Evolutionary conservation across 2,329 filamentous ascomycete species (phyloP), one percentile per base, ranked within the genome.

Genomic region (Fragosphaeria purpurea): DNA sequence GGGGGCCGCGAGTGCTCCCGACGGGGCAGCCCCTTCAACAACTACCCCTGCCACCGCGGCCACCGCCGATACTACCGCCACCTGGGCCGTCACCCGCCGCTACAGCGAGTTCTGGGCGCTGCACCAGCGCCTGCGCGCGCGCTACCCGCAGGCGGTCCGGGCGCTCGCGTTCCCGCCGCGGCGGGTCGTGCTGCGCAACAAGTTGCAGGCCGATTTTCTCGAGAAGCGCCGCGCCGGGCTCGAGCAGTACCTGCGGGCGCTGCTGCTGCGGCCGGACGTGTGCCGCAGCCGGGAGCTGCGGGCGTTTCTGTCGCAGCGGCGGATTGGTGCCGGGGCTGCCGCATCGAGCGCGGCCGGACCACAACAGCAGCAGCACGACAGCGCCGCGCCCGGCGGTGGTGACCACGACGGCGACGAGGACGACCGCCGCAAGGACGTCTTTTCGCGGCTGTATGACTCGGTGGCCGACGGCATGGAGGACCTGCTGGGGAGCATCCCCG

Each of bases 391-490:
- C 22, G 13, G 76, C 82, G 50, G 70, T 78, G 49, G 58, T 75
- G 32, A 11, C 35, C 7, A 37, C 11, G 35, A 37, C 7, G 67
- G 79, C 46, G 76, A 76, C 47, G 74, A 72, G 6, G 80, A 85
- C 49, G 80, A 80, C 59, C 86, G 86, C 66, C 85, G 79, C 63
- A 22, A 22, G 22, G 87, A 97, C 63, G 90, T 98, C 65, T 93
- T 98, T 56, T 89, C 88, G 1, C 83, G 93, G 5, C 82, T 98
- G 45, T 98, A 97, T 69, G 94, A 94, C 64, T 97, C 91, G 0
- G 91, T 98, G 30, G 87, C 91, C 1, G 93, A 98, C 62, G 93
- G 94, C 37, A 94, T 98, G 85, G 93, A 98, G 63, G 93, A 98
- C 59, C 94, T 98, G 50, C 73, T 98, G 4, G 93, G 93, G 50